These are phyloP conservation scores for Dictyostelium firmibasis DNA, from an alignment of 78 protist species.

Conservation along the genomic window DNA sequence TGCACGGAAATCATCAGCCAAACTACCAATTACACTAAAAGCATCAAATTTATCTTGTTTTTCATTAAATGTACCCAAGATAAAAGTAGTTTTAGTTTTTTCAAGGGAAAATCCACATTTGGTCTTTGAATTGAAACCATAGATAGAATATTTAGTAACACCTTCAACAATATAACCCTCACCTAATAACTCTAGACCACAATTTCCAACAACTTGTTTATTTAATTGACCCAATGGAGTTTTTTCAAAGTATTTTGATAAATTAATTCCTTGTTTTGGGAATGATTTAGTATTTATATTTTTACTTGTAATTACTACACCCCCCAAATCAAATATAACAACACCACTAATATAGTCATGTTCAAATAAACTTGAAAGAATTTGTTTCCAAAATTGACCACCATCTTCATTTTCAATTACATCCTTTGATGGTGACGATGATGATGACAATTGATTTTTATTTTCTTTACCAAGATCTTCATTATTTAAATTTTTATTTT, in stretches of 20 bases:
- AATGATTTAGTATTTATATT: background rate
- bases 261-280: background rate
- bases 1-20: background rate
- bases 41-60: conserved; percentile 13
- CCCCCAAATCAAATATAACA: background rate
- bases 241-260: background rate
- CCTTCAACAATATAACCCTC: background rate
- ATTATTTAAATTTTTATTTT: background rate
- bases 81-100: background rate
- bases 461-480: background rate
- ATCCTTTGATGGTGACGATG: too few species aligned
- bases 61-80: background rate
- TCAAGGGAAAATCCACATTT: background rate
- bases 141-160: background rate
- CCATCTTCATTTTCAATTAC: background rate
- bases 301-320: background rate
- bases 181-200: background rate
- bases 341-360: background rate
- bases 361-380: background rate
- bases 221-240: background rate
- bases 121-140: background rate
- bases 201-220: background rate
- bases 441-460: too few species aligned
- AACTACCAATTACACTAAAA: background rate
- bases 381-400: background rate